phyloP scores from a whole-genome alignment of 371 early-diverging fungal species.

The Mortierella sp. region DNA sequence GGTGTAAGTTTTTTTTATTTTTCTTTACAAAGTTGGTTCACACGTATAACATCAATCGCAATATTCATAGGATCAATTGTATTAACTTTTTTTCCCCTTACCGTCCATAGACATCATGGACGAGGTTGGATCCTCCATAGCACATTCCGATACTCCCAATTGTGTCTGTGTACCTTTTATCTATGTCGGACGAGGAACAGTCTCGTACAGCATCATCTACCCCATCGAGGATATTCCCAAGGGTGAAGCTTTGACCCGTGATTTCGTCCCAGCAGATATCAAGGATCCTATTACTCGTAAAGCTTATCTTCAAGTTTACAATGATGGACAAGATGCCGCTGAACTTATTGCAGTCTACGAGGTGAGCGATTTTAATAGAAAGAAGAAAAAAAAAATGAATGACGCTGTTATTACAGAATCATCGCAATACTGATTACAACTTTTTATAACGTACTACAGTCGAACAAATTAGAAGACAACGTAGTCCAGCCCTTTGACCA shows the following conservation, averaged over 20 bases:
- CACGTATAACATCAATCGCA: neutral
- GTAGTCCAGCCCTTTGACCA: constrained; percentile 39
- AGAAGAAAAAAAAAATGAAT: too few relatives aligned
- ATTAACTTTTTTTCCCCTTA: neutral
- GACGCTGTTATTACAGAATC: neutral
- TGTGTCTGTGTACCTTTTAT: constrained; percentile 69
- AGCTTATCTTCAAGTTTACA: constrained; percentile 66
- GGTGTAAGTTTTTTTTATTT: constrained; percentile 59
- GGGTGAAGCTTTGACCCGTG: constrained; percentile 64
- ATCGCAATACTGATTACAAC: neutral
- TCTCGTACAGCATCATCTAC: constrained; percentile 72
- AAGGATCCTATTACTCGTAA: constrained; percentile 58
- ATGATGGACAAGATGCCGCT: constrained; percentile 58
- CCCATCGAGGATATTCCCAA: constrained; percentile 66
- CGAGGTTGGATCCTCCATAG: constrained; percentile 71
- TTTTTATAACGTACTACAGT: constrained; percentile 9
- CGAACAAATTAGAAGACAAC: constrained; percentile 35
- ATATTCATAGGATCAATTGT: constrained; percentile 27
- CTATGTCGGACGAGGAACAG: constrained; percentile 70
- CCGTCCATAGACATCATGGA: constrained; percentile 49
- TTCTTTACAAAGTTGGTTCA: neutral
- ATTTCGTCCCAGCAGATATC: constrained; percentile 63
- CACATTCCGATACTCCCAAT: constrained; percentile 68
- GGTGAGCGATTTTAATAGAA: constrained; percentile 6
- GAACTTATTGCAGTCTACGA: constrained; percentile 58